Base-by-base conservation (phyloP, 2,329 filamentous ascomycete species). In the Scytalidium lignicola region DNA sequence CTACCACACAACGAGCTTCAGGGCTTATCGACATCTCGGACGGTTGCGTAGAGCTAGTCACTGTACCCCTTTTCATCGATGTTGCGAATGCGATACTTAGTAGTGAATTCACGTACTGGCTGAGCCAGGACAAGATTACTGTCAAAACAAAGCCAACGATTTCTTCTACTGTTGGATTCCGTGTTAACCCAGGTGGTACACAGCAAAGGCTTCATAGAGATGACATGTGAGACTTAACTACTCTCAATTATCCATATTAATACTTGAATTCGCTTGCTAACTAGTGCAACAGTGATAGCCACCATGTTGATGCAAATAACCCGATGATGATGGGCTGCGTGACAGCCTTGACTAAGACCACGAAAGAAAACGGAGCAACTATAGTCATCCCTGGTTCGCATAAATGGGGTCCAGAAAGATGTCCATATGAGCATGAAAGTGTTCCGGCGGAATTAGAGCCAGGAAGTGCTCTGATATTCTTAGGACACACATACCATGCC, bases 361-460 rank as follows among this genome's bases (percentile, higher is more conserved):
- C 68, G 1, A 62, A 60, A 17, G 66, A 69, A 37, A 73, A 73
- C 41, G 70, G 70, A 1, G 69, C 68, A 1, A 72, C 70, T 0
- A 57, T 69, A n/a, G 66, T 64, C 1, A 71, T 72, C 37, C 70
- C 69, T 0, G 63, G 65, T 5, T 68, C 64, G 10, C 70, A 73
- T 51, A 58, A 69, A 3, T 73, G 70, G 70, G 67, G 63, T 1
- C 59, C 64, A 5, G 66, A 70, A 0, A 62, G 70, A 1, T 58
- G 56, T 4, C 70, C 70, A 1, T 51, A 63, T 9, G 60, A 66
- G 19, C 61, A 69, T 8, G 70, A 73, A 43, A 66, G 68, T 1
- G 56, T 69, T 2, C 62, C 67, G 0, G 69, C 67, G 1, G 68
- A 71, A 44, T 58, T 72, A 13, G 65, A 70, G n/a, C 54, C 64